Conservation (phyloP, 192 early-diverging fungal genomes). For the Coemansia reversa region DNA sequence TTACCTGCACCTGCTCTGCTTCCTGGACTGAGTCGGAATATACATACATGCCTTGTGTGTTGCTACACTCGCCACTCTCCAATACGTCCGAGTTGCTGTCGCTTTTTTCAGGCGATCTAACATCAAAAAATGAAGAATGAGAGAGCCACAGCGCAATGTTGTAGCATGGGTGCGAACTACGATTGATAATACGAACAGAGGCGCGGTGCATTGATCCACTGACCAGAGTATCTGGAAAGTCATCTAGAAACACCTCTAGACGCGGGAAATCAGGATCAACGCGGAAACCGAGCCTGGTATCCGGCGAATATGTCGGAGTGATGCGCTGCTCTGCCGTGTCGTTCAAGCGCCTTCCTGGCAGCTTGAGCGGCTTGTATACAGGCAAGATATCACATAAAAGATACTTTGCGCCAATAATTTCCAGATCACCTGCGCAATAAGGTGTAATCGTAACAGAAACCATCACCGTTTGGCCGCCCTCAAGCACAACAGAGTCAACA, state of each 20-base stretch:
- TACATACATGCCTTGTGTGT: slow-evolving; percentile 15
- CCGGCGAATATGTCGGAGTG: slow-evolving; percentile 62
- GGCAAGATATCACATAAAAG: slow-evolving; percentile 77
- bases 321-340: slow-evolving; percentile 70
- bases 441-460: slow-evolving; percentile 35
- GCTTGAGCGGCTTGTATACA: slow-evolving; percentile 62
- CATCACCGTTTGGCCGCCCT: slow-evolving; percentile 39
- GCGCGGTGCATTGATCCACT: slow-evolving; percentile 78
- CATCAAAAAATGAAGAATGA: slow-evolving; percentile 81
- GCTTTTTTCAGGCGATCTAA: slow-evolving; percentile 17
- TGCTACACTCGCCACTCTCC: neutral
- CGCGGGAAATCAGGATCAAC: slow-evolving; percentile 83
- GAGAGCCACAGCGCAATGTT: slow-evolving; percentile 74
- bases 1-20: slow-evolving; percentile 18
- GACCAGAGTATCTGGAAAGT: slow-evolving; percentile 74
- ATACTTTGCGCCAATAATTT: slow-evolving; percentile 74
- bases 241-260: slow-evolving; percentile 73
- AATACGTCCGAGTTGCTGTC: neutral
- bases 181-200: slow-evolving; percentile 79
- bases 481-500: slow-evolving; percentile 33
- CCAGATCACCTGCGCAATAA: slow-evolving; percentile 59
- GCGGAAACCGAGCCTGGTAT: slow-evolving; percentile 67
- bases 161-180: slow-evolving; percentile 70
- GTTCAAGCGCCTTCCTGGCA: slow-evolving; percentile 71
- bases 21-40: neutral